Conservation (phyloP, 202 grass and related monocot genomes). For the Elaeis oleifera region DNA sequence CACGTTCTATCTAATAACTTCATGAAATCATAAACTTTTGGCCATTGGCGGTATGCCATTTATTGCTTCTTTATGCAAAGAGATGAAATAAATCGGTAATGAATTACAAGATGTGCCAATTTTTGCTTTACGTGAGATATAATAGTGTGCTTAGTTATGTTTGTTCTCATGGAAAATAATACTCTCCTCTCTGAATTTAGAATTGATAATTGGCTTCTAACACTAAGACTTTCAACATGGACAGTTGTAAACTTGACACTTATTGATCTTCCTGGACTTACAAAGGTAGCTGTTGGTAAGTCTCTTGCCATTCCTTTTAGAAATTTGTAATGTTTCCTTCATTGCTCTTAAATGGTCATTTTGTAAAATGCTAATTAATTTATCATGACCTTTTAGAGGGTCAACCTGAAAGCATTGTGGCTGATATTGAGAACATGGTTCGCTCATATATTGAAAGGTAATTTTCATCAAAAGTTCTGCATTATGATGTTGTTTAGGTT, state of each 20-base stretch:
- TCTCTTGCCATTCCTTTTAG: conserved; percentile 13
- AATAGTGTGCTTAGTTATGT: no score
- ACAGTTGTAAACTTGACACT: conserved; percentile 98
- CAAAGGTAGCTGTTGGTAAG: conserved; percentile 96
- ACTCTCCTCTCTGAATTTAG: no score
- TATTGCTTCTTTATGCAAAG: no score
- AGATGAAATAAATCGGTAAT: no score
- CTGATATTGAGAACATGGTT: conserved; percentile 97
- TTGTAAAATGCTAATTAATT: conserved; percentile 14
- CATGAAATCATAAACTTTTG: no score
- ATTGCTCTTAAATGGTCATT: conserved; percentile 19
- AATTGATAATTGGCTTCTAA: no score
- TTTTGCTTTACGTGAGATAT: no score
- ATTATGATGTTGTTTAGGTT: no score
- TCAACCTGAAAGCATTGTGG: conserved; percentile 68
- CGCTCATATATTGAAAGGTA: conserved; percentile 93
- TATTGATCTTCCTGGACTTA: conserved; percentile 97
- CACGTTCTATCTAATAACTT: no score
- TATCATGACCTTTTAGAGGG: conserved; percentile 49
- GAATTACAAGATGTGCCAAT: no score
- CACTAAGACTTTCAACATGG: conserved; percentile 30
- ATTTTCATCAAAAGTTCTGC: conserved; percentile 1
- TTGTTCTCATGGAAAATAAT: no score
- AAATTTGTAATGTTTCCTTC: conserved; percentile 3
- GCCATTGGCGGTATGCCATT: no score